Percentiles rank a stretch among this genome's conserved stretches.
Conservation (phyloP, 805 yeast genomes). For the Candida silvicultrix region DNA sequence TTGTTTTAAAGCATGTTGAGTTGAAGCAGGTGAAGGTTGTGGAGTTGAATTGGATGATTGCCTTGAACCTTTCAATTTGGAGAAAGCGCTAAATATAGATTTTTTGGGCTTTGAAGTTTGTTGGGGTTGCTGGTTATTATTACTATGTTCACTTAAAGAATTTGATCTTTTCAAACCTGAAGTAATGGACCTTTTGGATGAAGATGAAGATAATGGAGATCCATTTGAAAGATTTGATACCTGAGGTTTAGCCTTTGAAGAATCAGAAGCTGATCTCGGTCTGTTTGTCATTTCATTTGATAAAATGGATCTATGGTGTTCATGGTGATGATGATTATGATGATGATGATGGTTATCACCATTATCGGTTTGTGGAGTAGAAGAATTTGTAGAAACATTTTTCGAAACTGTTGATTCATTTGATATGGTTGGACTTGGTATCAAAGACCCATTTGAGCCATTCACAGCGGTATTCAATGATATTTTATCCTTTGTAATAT, state of each 20-base stretch:
- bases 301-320: background rate
- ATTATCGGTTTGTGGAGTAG: background rate
- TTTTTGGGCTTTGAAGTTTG: conserved; percentile 10
- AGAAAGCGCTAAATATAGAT: conserved; percentile 24
- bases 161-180: conserved; percentile 13
- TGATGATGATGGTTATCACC: background rate
- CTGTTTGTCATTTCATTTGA: background rate
- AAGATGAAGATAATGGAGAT: background rate
- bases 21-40: conserved; percentile 9
- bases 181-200: background rate
- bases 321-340: background rate
- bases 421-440: conserved; percentile 1
- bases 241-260: background rate
- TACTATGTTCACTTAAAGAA: conserved; percentile 8
- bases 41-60: conserved; percentile 2
- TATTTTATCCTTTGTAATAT: background rate
- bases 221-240: background rate
- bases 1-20: background rate
- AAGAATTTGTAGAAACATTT: background rate
- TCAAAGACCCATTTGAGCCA: background rate
- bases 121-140: background rate
- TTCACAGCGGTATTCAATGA: background rate
- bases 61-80: conserved; percentile 19
- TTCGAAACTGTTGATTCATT: background rate
- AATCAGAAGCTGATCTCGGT: conserved; percentile 1